Conservation (phyloP, 2,329 filamentous ascomycete genomes). For the Aspergillus brasiliensis region DNA sequence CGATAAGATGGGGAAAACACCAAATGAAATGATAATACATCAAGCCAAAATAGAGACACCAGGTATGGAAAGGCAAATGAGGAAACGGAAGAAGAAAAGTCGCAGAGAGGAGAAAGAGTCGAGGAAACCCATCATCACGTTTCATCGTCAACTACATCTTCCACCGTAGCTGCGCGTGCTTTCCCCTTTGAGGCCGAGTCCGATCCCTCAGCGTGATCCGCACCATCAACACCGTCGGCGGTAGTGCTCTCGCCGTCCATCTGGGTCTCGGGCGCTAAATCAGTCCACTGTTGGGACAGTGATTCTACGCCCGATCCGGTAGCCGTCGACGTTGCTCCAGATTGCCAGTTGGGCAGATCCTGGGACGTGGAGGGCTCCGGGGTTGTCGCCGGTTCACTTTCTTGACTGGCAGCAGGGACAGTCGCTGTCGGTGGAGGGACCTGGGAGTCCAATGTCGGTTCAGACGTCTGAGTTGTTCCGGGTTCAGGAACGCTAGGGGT, state of each 20-base stretch:
- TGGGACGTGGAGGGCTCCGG: background rate
- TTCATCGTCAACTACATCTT: conserved; percentile 38
- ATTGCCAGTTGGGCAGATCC: conserved; percentile 24
- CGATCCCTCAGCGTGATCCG: conserved; percentile 13
- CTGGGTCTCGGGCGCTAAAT: conserved; percentile 27
- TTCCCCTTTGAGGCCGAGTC: conserved; percentile 38
- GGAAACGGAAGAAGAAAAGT: conserved; percentile 4
- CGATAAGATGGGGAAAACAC: background rate
- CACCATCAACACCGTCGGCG: background rate
- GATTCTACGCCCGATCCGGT: conserved; percentile 23
- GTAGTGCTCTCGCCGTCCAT: conserved; percentile 9
- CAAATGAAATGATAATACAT: conserved; percentile 3
- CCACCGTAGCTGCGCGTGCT: conserved; percentile 36
- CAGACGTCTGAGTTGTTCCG: background rate
- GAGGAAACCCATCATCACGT: conserved; percentile 13
- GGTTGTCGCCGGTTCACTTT: conserved; percentile 4
- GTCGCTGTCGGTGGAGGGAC: background rate
- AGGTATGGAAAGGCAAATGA: conserved; percentile 6
- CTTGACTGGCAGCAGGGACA: background rate
- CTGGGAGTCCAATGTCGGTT: background rate
- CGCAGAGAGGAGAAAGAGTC: background rate
- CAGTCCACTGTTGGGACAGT: conserved; percentile 34
- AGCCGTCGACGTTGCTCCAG: conserved; percentile 11
- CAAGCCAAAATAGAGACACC: conserved; percentile 12
- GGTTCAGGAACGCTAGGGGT: conserved; percentile 10